phyloP scores from a whole-genome alignment of 345 rosid species.

The Citrus sp. region DNA sequence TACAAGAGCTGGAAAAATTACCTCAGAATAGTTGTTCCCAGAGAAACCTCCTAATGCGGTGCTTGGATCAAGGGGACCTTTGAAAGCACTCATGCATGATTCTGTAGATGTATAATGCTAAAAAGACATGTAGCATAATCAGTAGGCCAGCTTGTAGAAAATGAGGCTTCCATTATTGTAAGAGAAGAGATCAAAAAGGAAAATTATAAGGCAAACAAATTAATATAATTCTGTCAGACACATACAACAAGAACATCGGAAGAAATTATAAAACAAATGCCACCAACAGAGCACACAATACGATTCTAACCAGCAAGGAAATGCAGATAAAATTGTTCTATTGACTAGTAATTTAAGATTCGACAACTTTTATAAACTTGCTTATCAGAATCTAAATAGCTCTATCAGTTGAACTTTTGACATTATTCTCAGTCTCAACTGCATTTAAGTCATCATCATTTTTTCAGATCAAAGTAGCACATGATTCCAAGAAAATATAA shows the following conservation, averaged over 20 bases:
- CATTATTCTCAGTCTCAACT: background rate
- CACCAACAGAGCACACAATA: background rate
- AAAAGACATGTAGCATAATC: conserved; percentile 18
- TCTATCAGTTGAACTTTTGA: background rate
- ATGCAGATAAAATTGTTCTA: background rate
- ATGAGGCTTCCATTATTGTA: background rate
- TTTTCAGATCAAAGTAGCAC: background rate
- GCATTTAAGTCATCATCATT: background rate
- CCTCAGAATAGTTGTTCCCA: conserved; percentile 86
- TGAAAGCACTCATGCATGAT: conserved; percentile 78
- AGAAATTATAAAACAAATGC: background rate
- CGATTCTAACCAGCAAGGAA: background rate
- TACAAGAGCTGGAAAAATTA: conserved; percentile 32
- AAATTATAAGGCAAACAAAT: background rate
- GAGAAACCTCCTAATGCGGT: conserved; percentile 89
- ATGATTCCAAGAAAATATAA: background rate
- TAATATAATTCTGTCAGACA: background rate
- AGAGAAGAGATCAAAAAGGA: background rate
- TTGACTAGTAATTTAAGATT: background rate
- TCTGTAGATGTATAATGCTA: conserved; percentile 94
- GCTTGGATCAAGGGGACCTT: conserved; percentile 97
- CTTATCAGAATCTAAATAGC: conserved; percentile 3
- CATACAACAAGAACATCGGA: background rate
- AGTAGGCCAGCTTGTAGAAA: conserved; percentile 8
- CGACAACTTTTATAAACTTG: background rate